phyloP scores from a whole-genome alignment of 108 stramenopile genomes.

The Cyclotella kingstonii region DNA sequence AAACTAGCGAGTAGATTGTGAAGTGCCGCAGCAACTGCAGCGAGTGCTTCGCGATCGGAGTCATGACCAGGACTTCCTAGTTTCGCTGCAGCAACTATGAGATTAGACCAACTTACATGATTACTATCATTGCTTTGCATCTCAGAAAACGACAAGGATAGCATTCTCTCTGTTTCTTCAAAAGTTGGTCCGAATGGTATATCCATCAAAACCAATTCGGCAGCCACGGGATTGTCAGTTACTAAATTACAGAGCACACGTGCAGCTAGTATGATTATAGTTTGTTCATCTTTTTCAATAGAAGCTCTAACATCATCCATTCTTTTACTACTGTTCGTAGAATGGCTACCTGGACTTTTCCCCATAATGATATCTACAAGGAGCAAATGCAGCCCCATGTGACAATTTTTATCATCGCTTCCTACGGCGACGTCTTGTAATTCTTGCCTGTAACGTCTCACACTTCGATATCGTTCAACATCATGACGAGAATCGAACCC shows the following conservation, averaged over 20 bases:
- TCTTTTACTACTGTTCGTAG: too few relatives aligned
- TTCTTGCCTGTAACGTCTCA: conserved; percentile 22
- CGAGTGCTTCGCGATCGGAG: conserved; percentile 58
- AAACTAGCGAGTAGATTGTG: conserved; percentile 56
- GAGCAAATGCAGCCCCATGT: conserved; percentile 22
- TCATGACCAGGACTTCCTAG: not conserved
- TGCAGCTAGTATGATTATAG: conserved; percentile 46
- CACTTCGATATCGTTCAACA: conserved; percentile 23
- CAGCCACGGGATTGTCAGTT: conserved; percentile 56
- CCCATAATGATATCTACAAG: conserved; percentile 26
- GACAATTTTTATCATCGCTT: not conserved
- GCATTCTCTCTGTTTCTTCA: conserved; percentile 28
- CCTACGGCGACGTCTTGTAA: conserved; percentile 30
- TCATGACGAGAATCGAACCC: conserved; percentile 16
- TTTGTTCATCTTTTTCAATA: conserved; percentile 11
- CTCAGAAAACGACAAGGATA: conserved; percentile 21
- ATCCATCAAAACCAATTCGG: conserved; percentile 33
- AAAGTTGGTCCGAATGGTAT: conserved; percentile 51
- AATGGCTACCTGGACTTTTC: not conserved
- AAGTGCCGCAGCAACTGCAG: conserved; percentile 65
- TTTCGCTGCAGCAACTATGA: conserved; percentile 26
- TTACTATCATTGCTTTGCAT: not conserved
- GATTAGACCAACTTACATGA: conserved; percentile 46
- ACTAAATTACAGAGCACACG: conserved; percentile 69
- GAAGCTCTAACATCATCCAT: not conserved